These are phyloP conservation scores for Amphibolis antarctica DNA, from an alignment of 106 monocot genomes.

Conservation along the genomic window DNA sequence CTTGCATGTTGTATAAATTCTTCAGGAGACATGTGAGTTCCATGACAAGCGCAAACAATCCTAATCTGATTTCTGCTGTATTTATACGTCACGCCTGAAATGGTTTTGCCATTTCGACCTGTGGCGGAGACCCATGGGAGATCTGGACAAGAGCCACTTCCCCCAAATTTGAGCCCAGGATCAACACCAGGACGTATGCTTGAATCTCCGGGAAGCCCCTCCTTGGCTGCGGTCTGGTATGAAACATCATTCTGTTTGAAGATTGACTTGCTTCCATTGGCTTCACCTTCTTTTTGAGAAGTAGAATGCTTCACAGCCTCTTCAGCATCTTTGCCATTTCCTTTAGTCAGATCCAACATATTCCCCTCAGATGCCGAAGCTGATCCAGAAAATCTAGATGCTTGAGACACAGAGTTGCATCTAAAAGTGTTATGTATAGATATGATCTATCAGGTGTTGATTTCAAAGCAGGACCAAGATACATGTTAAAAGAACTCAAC, in stretches of 20 bases:
- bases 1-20: conserved; percentile 81
- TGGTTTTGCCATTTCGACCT: conserved; percentile 68
- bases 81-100: conserved; percentile 96
- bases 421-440: background rate
- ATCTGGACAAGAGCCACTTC: conserved; percentile 64
- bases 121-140: conserved; percentile 98
- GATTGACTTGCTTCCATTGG: conserved; percentile 15
- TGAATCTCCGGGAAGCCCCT: conserved; percentile 26
- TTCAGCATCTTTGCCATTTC: conserved; percentile 13
- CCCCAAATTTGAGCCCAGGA: conserved; percentile 64
- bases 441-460: background rate
- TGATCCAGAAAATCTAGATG: conserved; percentile 11
- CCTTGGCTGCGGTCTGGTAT: conserved; percentile 7
- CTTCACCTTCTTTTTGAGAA: conserved; percentile 23
- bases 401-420: conserved; percentile 14
- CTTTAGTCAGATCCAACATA: conserved; percentile 20
- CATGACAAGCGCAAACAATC: conserved; percentile 96
- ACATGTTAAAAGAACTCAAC: too few species aligned
- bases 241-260: conserved; percentile 19
- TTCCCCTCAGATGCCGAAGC: conserved; percentile 21
- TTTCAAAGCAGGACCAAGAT: too few species aligned
- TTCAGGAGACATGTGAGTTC: conserved; percentile 71
- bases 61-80: conserved; percentile 56
- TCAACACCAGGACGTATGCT: conserved; percentile 60
- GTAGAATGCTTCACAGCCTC: conserved; percentile 22